phyloP scores from a whole-genome alignment of 371 early-diverging fungal species.

The Apophysomyces variabilis region DNA sequence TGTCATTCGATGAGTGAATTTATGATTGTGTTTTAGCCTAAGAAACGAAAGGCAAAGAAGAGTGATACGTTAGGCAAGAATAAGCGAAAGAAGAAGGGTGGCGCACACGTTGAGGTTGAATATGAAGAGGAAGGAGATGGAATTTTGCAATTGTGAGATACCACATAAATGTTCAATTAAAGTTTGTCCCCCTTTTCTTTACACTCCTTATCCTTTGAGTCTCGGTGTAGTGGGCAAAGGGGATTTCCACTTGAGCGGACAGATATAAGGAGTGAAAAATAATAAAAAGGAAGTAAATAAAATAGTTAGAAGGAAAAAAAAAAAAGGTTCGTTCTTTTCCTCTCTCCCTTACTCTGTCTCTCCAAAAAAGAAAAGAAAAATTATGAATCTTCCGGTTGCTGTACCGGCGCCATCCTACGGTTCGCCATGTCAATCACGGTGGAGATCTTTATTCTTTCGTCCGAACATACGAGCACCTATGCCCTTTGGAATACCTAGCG shows the following conservation, averaged over 20 bases:
- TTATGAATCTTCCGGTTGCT: constrained; percentile 5
- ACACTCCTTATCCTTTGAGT: constrained; percentile 5
- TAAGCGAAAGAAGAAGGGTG: constrained; percentile 22
- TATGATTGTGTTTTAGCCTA: neutral
- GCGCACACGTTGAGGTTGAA: constrained; percentile 27
- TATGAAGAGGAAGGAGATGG: constrained; percentile 25
- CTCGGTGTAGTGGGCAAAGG: constrained; percentile 3
- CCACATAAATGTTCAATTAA: constrained; percentile 7
- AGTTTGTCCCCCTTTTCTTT: constrained; percentile 3
- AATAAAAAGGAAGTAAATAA: neutral
- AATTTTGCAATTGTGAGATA: constrained; percentile 20
- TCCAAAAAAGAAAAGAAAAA: neutral
- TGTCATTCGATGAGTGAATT: neutral
- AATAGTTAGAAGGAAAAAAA: neutral
- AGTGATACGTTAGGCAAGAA: constrained; percentile 1
- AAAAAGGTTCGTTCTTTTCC: neutral
- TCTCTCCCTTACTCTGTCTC: neutral
- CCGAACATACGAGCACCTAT: constrained; percentile 14
- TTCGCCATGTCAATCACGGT: constrained; percentile 3
- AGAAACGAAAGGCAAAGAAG: constrained; percentile 12
- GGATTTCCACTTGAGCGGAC: constrained; percentile 12
- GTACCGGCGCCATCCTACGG: constrained; percentile 6
- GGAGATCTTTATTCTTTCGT: constrained; percentile 9
- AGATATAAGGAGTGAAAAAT: constrained; percentile 6
- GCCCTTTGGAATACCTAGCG: constrained; percentile 43